These are phyloP conservation scores for Aspergillus asperescens DNA, from an alignment of 495 filamentous ascomycete genomes.

Conservation along the genomic window DNA sequence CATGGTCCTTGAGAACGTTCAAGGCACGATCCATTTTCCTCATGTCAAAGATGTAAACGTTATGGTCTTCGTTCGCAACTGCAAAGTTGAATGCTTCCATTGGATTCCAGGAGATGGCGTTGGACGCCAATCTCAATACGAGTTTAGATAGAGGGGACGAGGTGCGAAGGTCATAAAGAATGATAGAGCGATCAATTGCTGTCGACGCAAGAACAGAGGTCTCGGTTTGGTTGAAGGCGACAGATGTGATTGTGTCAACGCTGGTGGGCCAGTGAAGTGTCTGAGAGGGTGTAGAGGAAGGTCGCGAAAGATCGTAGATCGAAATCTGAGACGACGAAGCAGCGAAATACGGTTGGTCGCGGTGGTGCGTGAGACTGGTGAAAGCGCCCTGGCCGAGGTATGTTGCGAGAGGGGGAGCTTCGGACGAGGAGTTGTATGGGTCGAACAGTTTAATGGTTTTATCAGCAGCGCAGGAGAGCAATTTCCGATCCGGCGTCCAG, in stretches of 20 bases:
- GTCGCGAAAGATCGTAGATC: constrained; percentile 77
- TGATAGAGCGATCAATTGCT: constrained; percentile 77
- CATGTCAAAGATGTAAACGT: constrained; percentile 82
- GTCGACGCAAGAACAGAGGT: constrained; percentile 82
- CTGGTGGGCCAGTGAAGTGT: constrained; percentile 80
- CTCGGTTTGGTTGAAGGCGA: constrained; percentile 90
- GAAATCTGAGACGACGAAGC: constrained; percentile 75
- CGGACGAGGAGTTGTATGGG: constrained; percentile 66
- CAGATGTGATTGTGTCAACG: constrained; percentile 84
- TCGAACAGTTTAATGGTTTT: constrained; percentile 85
- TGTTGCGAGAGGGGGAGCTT: constrained; percentile 63
- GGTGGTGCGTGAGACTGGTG: constrained; percentile 79
- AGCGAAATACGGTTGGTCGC: constrained; percentile 66
- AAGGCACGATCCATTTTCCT: constrained; percentile 73
- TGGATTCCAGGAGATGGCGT: constrained; percentile 88
- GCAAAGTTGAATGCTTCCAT: constrained; percentile 94
- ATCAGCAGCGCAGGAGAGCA: constrained; percentile 88
- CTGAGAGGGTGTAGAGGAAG: constrained; percentile 67
- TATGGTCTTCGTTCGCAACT: constrained; percentile 74
- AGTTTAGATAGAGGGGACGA: constrained; percentile 74
- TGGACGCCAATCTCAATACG: constrained; percentile 73
- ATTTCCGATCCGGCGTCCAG: constrained; percentile 77
- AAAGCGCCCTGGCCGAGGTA: constrained; percentile 79
- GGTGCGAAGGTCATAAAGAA: constrained; percentile 88
- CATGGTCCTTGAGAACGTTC: constrained; percentile 94